A percentile compares a stretch with the other conserved stretches of the same genome.
These are phyloP conservation scores for Antrodiella citrinella DNA, from an alignment of 768 basidiomycete species.

Conservation along the genomic window DNA sequence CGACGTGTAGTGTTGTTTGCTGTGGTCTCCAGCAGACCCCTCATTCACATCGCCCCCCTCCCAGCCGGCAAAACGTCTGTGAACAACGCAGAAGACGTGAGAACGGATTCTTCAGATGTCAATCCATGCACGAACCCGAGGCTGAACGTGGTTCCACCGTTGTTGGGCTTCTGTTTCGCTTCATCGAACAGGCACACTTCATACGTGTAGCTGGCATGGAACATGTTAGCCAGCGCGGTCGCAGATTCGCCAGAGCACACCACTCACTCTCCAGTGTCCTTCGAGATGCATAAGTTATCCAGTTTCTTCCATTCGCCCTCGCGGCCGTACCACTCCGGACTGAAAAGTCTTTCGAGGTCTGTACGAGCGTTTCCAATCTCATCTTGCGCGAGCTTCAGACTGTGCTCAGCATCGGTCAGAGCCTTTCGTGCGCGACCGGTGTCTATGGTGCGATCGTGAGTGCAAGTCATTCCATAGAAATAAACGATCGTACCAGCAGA, in stretches of 20 bases:
- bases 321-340: slow-evolving; percentile 56
- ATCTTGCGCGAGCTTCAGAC: slow-evolving; percentile 41
- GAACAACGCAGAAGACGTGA: slow-evolving; percentile 2
- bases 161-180: slow-evolving; percentile 81
- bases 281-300: slow-evolving; percentile 70
- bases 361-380: slow-evolving; percentile 47
- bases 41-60: slow-evolving; percentile 41
- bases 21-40: slow-evolving; percentile 70
- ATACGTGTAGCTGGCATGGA: slow-evolving; percentile 71
- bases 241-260: background rate
- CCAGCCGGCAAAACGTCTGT: slow-evolving; percentile 76
- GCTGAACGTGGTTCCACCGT: slow-evolving; percentile 64
- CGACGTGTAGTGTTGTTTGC: slow-evolving; percentile 70
- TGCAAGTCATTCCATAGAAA: background rate
- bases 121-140: slow-evolving; percentile 59
- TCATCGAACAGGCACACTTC: slow-evolving; percentile 88
- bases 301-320: slow-evolving; percentile 97
- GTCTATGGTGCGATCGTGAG: too few species aligned
- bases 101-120: background rate
- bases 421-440: slow-evolving; percentile 56
- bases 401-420: slow-evolving; percentile 53
- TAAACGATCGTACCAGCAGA: background rate
- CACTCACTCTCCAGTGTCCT: slow-evolving; percentile 85
- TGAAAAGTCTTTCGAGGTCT: slow-evolving; percentile 61
- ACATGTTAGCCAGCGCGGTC: background rate